Evolutionary conservation across 78 protist species (phyloP), one percentile per base, ranked within the genome.

Genomic region (Diacronema lutheri): DNA sequence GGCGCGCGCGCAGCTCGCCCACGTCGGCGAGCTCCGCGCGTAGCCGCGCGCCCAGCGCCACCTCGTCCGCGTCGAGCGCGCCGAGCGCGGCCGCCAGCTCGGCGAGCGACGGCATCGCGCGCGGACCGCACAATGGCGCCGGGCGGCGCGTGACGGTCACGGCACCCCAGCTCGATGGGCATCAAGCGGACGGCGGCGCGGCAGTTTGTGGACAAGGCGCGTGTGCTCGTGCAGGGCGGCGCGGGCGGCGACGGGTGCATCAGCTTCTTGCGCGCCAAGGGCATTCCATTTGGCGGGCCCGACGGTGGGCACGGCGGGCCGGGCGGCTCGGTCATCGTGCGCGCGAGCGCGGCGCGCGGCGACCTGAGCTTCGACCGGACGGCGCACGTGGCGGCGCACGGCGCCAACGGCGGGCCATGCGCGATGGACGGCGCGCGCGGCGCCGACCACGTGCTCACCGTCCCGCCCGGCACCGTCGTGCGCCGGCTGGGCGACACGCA

Each of bases 241-340:
- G 16, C 31, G 21, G 87, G 87, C 40, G 87, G 87, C 1, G 14
- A 38, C 0, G 87, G 87, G 12, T 37, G 55, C 38, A 66, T 69
- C n/a, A 29, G 38, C 31, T 66, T 56, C 57, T 44, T 62, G 31
- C 69, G 87, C 1, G 77, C 50, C 38, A 38, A 62, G 0, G 31
- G 56, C 38, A 57, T 56, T 16, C n/a, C 13, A n/a, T 21, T 29
- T 37, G 84, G 84, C 19, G 57, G 62, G 13, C 84, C 84, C 16
- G 66, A 79, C 56, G 84, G 84, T 20, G 84, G 84, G 9, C 16
- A 12, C 23, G 84, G 84, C 7, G 84, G 84, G 23, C 3, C 3
- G 1, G 84, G 84, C 10, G 84, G 84, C 74, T 11, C 5, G 23
- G 69, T 79, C 38, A 2, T 55, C 21, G 33, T 56, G 35, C 74